Evolutionary conservation across 495 filamentous ascomycete genomes (phyloP), one percentile per base, ranked within the genome.

Genomic region (Podospora anserina): DNA sequence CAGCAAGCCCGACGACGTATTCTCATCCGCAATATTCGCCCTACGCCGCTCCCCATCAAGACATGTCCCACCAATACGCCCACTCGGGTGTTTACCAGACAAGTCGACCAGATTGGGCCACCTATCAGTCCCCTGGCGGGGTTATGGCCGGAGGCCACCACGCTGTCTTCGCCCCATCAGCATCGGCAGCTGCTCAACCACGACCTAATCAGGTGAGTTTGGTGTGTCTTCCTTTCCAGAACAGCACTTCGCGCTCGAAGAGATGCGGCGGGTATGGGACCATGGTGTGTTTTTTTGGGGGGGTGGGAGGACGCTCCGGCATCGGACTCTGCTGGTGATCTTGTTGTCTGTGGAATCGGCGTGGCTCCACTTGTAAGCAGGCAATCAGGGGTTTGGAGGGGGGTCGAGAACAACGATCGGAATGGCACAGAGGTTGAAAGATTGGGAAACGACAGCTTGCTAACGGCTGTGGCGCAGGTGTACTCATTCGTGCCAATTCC

Each of bases 401-500:
- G 34, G 11, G 11, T 11, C 34, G 11, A 59, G 9, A 23, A 11
- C 27, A 27, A 26, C 13, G 39, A 3, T 5, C 13, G 39, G 15
- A 16, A 49, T 3, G 39, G 15, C 39, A 2, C 39, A 49, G 39
- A 49, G 5, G 2, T 49, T 13, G 13, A 49, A 6, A 49, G 6
- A 13, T 49, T 11, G 13, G 39, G 39, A 11, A 16, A 0, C 9
- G 39, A 49, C 39, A 3, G 2, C 3, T 11, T 49, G 39, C 39
- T 49, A 49, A 49, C 39, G 7, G 39, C 2, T 3, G 0, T 11
- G 39, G 9, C 13, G 1, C 84, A 96, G 89, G 95, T 99, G 60
- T 99, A 98, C 77, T 97, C 94, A 2, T 99, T 99, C 76, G 95
- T 99, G 60, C 95, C 95, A 1, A 99, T 99, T 77, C 95, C 95